Evolutionary conservation across 495 filamentous ascomycete genomes (phyloP).

Genomic region (Podospora pseudoanserina): DNA sequence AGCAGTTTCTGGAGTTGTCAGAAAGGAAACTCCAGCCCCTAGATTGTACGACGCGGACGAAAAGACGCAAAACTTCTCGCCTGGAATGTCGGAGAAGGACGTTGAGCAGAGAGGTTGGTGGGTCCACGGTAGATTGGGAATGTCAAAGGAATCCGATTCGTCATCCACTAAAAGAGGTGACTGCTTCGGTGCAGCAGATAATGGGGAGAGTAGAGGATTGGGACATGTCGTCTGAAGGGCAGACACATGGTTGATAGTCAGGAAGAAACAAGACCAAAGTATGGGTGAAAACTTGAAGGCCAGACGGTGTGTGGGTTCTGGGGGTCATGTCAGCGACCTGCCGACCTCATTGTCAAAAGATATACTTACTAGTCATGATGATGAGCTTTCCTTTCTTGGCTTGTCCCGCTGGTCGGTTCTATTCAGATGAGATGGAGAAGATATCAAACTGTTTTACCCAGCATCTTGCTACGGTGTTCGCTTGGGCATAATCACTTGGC

Average conservation of each 20-base stretch:
- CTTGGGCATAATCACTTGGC: conserved; percentile 4
- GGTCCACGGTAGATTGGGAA: conserved; percentile 16
- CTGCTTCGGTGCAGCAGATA: neutral
- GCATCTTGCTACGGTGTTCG: conserved; percentile 11
- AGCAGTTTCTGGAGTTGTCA: conserved; percentile 29
- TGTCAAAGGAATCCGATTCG: neutral
- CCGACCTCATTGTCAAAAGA: no score
- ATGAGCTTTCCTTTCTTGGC: neutral
- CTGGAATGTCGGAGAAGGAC: conserved; percentile 4
- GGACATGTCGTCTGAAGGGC: neutral
- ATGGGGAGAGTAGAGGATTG: neutral
- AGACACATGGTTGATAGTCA: neutral
- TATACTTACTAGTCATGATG: conserved; percentile 5
- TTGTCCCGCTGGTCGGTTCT: neutral
- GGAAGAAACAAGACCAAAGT: neutral
- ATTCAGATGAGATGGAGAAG: neutral
- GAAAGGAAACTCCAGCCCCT: conserved; percentile 23
- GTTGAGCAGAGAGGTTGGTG: conserved; percentile 14
- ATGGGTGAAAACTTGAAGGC: neutral
- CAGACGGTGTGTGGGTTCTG: neutral
- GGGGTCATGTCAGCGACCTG: neutral
- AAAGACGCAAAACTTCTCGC: conserved; percentile 33
- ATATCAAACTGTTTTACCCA: neutral
- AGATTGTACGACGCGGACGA: conserved; percentile 30
- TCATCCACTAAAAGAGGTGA: conserved; percentile 9